These are phyloP conservation scores for Stylonectria norvegica DNA, from an alignment of 2,329 filamentous ascomycete species.

Conservation along the genomic window DNA sequence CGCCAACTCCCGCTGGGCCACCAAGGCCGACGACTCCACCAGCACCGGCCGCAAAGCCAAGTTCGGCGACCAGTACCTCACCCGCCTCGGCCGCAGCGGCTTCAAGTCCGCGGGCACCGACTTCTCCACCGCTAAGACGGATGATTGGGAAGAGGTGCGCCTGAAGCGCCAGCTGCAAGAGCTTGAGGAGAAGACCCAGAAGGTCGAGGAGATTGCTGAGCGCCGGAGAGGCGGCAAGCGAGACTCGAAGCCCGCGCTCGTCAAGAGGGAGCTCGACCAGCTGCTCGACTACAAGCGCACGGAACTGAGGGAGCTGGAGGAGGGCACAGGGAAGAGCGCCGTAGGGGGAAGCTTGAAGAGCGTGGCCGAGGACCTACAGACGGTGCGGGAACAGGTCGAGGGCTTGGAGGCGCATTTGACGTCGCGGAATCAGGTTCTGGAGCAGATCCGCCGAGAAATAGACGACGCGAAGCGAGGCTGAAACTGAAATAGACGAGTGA, in stretches of 20 bases:
- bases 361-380: slow-evolving; percentile 79
- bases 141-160: slow-evolving; percentile 97
- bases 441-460: slow-evolving; percentile 75
- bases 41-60: slow-evolving; percentile 88
- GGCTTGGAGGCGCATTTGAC: slow-evolving; percentile 80
- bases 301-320: slow-evolving; percentile 71
- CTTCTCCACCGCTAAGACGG: slow-evolving; percentile 79
- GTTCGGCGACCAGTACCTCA: slow-evolving; percentile 96
- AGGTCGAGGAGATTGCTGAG: slow-evolving; percentile 72
- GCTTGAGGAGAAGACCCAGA: slow-evolving; percentile 80
- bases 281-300: slow-evolving; percentile 91
- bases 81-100: slow-evolving; percentile 77
- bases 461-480: slow-evolving; percentile 74
- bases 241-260: slow-evolving; percentile 74
- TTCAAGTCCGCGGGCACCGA: slow-evolving; percentile 86
- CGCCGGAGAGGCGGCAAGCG: slow-evolving; percentile 61
- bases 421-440: slow-evolving; percentile 70
- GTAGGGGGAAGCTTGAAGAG: slow-evolving; percentile 71
- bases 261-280: slow-evolving; percentile 92
- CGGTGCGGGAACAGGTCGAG: slow-evolving; percentile 92
- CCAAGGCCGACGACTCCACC: slow-evolving; percentile 74
- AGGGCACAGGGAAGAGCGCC: slow-evolving; percentile 64
- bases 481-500: no score
- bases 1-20: slow-evolving; percentile 73
- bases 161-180: slow-evolving; percentile 90